These are phyloP conservation scores for Citrus glauca DNA, from an alignment of 345 rosid species.

Conservation along the genomic window DNA sequence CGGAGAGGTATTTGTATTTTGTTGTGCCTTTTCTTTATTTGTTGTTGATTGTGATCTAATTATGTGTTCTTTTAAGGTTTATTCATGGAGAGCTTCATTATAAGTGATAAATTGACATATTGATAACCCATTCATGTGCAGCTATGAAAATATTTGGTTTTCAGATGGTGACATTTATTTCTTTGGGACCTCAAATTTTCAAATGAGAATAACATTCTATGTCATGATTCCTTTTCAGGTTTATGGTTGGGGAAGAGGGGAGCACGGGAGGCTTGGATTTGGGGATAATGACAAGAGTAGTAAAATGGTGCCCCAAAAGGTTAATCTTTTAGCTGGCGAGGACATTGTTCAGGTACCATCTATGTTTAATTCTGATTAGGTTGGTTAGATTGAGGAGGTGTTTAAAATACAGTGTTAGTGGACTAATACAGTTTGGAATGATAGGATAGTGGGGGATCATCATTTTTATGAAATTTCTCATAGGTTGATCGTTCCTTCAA, in stretches of 20 bases:
- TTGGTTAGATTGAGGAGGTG: neutral
- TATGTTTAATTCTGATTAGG: neutral
- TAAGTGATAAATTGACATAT: neutral
- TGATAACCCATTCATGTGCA: neutral
- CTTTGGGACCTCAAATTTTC: neutral
- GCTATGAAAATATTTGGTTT: neutral
- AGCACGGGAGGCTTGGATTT: constrained; percentile 97
- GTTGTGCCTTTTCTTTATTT: too few relatives aligned
- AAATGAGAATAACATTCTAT: constrained; percentile 3
- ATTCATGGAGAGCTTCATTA: neutral
- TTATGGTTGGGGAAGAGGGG: constrained; percentile 99
- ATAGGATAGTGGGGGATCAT: neutral
- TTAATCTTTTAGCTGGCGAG: constrained; percentile 78
- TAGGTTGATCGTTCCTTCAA: neutral
- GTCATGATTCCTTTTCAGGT: constrained; percentile 41
- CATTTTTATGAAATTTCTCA: neutral
- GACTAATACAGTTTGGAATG: neutral
- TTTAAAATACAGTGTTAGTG: neutral
- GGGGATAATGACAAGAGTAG: constrained; percentile 99
- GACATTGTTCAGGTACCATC: constrained; percentile 64
- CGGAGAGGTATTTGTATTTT: constrained; percentile 59
- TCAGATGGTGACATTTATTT: neutral
- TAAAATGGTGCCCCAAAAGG: constrained; percentile 96
- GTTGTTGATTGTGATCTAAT: neutral
- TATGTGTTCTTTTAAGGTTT: neutral